These are phyloP conservation scores for Zhuliangozyma blackwelliae DNA, from an alignment of 1,139 yeast species.

Conservation along the genomic window DNA sequence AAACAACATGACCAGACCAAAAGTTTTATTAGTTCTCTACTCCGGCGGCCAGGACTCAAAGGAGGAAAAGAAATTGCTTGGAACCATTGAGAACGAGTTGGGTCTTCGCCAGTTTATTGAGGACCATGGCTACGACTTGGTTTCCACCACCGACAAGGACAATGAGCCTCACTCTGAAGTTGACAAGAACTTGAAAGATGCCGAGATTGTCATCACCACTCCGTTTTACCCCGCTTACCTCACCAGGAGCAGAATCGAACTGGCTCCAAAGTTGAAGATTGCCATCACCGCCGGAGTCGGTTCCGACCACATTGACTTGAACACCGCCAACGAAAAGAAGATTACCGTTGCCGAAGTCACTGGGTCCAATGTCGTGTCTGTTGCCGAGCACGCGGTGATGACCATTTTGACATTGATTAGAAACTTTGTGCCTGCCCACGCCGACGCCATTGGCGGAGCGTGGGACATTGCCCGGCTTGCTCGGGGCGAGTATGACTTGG, in stretches of 20 bases:
- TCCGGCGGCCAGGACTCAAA: conserved; percentile 53
- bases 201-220: conserved; percentile 74
- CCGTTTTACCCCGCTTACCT: conserved; percentile 84
- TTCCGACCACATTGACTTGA: conserved; percentile 73
- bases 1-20: conserved; percentile 19
- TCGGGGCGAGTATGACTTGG: conserved; percentile 69
- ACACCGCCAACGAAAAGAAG: conserved; percentile 61
- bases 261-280: conserved; percentile 70
- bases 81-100: conserved; percentile 72
- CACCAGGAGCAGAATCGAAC: conserved; percentile 58
- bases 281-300: conserved; percentile 84
- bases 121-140: conserved; percentile 61
- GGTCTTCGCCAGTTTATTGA: conserved; percentile 67
- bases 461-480: conserved; percentile 84
- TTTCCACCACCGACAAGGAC: conserved; percentile 67
- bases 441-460: conserved; percentile 53
- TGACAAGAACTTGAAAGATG: conserved; percentile 63
- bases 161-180: conserved; percentile 52
- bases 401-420: conserved; percentile 68
- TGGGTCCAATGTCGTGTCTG: conserved; percentile 76
- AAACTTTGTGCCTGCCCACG: conserved; percentile 77
- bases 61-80: conserved; percentile 59
- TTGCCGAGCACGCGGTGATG: conserved; percentile 79
- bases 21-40: conserved; percentile 55
- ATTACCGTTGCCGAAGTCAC: conserved; percentile 77